Evolutionary conservation across 345 rosid genomes (phyloP).

Genomic region (Firmiana major): DNA sequence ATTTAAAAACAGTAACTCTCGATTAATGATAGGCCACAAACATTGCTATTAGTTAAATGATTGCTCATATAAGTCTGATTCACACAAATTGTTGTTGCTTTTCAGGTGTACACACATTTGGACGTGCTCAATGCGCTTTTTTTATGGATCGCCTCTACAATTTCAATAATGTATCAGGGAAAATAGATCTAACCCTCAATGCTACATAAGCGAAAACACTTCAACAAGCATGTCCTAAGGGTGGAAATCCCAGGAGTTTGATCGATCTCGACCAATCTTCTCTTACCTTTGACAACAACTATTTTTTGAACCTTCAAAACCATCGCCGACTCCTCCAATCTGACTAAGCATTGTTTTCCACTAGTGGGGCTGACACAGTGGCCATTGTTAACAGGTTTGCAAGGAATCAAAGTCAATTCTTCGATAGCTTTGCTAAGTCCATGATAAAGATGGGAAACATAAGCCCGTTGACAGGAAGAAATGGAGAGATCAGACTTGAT

Average conservation of each 20-base stretch:
- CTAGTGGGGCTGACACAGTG: slow-evolving; percentile 13
- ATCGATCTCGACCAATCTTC: slow-evolving; percentile 12
- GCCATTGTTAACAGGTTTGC: slow-evolving; percentile 34
- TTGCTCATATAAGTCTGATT: too few species aligned
- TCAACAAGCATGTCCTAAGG: slow-evolving; percentile 12
- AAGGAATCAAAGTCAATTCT: slow-evolving; percentile 34
- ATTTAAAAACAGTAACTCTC: too few species aligned
- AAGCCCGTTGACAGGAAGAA: slow-evolving; percentile 29
- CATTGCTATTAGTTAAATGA: too few species aligned
- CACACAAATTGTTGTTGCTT: neutral
- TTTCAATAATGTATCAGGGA: neutral
- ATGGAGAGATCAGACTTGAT: slow-evolving; percentile 35
- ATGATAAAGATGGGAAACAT: slow-evolving; percentile 49
- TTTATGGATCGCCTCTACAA: slow-evolving; percentile 2
- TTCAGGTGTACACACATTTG: slow-evolving; percentile 17
- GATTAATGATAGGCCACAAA: too few species aligned
- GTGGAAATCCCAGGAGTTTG: neutral
- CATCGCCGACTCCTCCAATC: slow-evolving; percentile 32
- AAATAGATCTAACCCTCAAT: neutral
- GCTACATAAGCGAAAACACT: slow-evolving; percentile 9
- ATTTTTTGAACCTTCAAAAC: slow-evolving; percentile 29
- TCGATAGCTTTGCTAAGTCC: slow-evolving; percentile 27
- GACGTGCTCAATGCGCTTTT: slow-evolving; percentile 11
- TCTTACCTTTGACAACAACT: slow-evolving; percentile 25
- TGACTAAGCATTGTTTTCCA: slow-evolving; percentile 41